Evolutionary conservation across 2,329 filamentous ascomycete genomes (phyloP).

Genomic region (Paecilomyces variotii): DNA sequence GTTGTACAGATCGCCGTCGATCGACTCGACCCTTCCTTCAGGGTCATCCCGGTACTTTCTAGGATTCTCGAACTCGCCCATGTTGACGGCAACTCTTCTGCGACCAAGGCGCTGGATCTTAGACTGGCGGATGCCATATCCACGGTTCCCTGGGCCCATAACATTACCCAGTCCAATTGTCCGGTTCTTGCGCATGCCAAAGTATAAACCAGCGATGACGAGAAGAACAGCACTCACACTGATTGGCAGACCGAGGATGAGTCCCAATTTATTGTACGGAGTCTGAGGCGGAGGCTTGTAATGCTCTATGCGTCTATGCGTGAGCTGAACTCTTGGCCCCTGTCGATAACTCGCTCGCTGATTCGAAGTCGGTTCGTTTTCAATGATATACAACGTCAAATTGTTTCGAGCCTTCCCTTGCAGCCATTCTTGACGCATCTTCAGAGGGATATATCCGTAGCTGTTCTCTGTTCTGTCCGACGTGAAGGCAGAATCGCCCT

Average conservation of each 20-base stretch:
- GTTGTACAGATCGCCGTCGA: slow-evolving; percentile 18
- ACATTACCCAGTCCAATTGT: slow-evolving; percentile 28
- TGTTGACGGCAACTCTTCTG: slow-evolving; percentile 17
- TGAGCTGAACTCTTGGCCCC: slow-evolving; percentile 30
- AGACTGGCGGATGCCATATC: slow-evolving; percentile 31
- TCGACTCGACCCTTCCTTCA: slow-evolving; percentile 9
- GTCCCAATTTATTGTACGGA: slow-evolving; percentile 23
- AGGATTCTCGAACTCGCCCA: slow-evolving; percentile 21
- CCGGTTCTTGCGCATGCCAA: slow-evolving; percentile 35
- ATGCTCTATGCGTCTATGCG: slow-evolving; percentile 25
- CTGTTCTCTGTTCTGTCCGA: slow-evolving; percentile 28
- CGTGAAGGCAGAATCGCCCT: slow-evolving; percentile 27
- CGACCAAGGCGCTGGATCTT: slow-evolving; percentile 25
- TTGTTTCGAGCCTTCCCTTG: slow-evolving; percentile 28
- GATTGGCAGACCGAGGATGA: slow-evolving; percentile 37
- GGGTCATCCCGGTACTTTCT: slow-evolving; percentile 16
- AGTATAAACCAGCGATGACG: slow-evolving; percentile 29
- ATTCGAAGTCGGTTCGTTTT: slow-evolving; percentile 19
- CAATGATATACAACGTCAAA: slow-evolving; percentile 29
- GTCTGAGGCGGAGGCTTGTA: slow-evolving; percentile 23
- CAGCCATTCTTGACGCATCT: slow-evolving; percentile 33
- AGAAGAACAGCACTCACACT: slow-evolving; percentile 27
- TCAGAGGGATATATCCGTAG: slow-evolving; percentile 30
- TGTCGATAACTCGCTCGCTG: slow-evolving; percentile 17
- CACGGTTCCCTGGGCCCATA: slow-evolving; percentile 26